Conservation (phyloP, 2,329 filamentous ascomycete species). For the Anisogramma anomala region DNA sequence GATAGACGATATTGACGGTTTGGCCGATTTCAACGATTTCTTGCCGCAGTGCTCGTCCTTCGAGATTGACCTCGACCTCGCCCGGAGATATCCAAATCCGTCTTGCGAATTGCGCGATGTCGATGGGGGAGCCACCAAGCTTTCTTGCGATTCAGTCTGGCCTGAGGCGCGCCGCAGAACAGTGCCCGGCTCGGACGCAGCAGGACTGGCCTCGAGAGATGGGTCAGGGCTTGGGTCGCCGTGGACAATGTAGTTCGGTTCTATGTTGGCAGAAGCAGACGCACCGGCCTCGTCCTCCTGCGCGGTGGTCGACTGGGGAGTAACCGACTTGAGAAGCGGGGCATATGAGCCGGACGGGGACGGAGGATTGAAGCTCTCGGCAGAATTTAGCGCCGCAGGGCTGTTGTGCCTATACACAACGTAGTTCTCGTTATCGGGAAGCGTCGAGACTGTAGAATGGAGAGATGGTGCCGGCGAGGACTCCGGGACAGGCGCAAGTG, state of each 20-base stretch:
- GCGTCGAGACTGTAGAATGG: constrained; percentile 26
- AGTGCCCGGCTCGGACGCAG: constrained; percentile 25
- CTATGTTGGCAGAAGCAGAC: constrained; percentile 28
- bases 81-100: constrained; percentile 36
- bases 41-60: constrained; percentile 36
- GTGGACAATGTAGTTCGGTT: constrained; percentile 44
- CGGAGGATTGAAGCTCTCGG: constrained; percentile 26
- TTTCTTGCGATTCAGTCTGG: constrained; percentile 48
- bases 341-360: constrained; percentile 10
- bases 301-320: neutral
- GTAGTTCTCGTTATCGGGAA: constrained; percentile 36
- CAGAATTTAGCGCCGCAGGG: constrained; percentile 27
- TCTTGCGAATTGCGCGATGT: constrained; percentile 38
- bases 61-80: constrained; percentile 20
- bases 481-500: constrained; percentile 11
- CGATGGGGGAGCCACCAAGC: constrained; percentile 45
- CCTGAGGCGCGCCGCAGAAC: constrained; percentile 22
- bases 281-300: constrained; percentile 22
- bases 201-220: constrained; percentile 21
- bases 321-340: constrained; percentile 3
- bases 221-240: constrained; percentile 27
- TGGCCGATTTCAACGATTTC: constrained; percentile 37
- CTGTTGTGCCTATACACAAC: constrained; percentile 32
- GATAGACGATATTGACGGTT: constrained; percentile 45
- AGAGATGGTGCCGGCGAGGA: constrained; percentile 21